Conservation (phyloP, 495 filamentous ascomycete species). For the Mycothermus thermophilus region DNA sequence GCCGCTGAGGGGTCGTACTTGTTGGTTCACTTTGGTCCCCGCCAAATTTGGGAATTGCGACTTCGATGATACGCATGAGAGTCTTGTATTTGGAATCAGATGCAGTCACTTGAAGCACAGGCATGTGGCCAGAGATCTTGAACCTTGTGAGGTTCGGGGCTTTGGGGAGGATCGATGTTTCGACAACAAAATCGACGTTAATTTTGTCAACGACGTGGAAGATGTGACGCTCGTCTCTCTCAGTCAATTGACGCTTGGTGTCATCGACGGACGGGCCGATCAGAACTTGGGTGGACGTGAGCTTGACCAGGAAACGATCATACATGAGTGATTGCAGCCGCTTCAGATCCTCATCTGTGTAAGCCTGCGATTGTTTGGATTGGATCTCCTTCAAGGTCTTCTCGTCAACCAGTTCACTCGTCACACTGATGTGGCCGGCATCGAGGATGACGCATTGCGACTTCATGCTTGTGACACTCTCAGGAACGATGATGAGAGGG, state of each 20-base stretch:
- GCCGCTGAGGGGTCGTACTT: constrained; percentile 38
- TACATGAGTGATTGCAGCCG: constrained; percentile 84
- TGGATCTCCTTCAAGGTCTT: constrained; percentile 77
- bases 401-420: constrained; percentile 84
- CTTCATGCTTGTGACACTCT: constrained; percentile 67
- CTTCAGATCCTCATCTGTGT: constrained; percentile 78
- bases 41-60: constrained; percentile 78
- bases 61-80: constrained; percentile 89
- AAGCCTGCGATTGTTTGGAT: constrained; percentile 75
- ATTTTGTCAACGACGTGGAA: constrained; percentile 91
- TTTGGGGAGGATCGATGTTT: constrained; percentile 87
- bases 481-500: constrained; percentile 88
- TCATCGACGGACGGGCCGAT: constrained; percentile 90
- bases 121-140: constrained; percentile 77
- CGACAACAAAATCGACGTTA: constrained; percentile 87
- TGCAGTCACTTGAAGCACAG: constrained; percentile 77
- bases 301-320: constrained; percentile 82
- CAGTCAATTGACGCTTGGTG: constrained; percentile 69
- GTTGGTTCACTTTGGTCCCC: constrained; percentile 28
- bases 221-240: constrained; percentile 52
- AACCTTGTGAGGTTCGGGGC: constrained; percentile 87
- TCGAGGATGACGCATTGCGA: constrained; percentile 86
- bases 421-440: constrained; percentile 87
- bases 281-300: constrained; percentile 85
- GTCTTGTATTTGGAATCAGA: constrained; percentile 94